phyloP scores from a whole-genome alignment of 1,284 basidiomycete species.

The Hemileia vastatrix region DNA sequence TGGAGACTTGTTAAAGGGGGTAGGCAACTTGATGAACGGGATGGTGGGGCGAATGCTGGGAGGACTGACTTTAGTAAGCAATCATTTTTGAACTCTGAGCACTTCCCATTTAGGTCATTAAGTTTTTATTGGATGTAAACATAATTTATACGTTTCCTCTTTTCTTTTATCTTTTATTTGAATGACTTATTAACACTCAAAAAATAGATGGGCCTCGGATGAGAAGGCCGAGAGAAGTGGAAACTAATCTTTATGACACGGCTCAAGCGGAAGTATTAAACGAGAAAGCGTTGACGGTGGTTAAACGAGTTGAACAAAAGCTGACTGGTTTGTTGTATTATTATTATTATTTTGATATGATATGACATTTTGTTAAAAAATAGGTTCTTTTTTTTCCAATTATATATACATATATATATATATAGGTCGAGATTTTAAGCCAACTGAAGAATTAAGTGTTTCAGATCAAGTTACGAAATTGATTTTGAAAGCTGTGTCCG shows the following conservation, averaged over 20 bases:
- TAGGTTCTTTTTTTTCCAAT: not conserved
- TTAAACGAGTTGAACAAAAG: constrained; percentile 86
- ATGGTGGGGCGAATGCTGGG: constrained; percentile 31
- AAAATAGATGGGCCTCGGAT: constrained; percentile 20
- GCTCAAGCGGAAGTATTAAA: constrained; percentile 66
- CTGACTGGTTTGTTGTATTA: constrained; percentile 58
- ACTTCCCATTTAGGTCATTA: no score
- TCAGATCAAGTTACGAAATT: constrained; percentile 67
- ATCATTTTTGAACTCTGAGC: not conserved
- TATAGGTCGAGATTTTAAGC: constrained; percentile 77
- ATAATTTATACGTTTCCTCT: not conserved
- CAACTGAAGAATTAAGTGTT: constrained; percentile 62
- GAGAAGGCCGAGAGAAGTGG: constrained; percentile 30
- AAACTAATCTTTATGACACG: constrained; percentile 35
- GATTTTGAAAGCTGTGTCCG: constrained; percentile 76
- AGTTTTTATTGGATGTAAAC: not conserved
- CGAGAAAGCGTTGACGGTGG: constrained; percentile 75
- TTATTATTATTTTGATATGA: constrained; percentile 7
- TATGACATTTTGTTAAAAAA: constrained; percentile 6
- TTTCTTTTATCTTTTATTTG: not conserved
- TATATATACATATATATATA: no score
- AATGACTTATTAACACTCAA: not conserved
- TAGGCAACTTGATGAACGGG: constrained; percentile 30
- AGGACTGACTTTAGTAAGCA: constrained; percentile 42
- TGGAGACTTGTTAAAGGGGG: constrained; percentile 49